Conservation (phyloP, 176 grass and related monocot genomes). For the Thinopyrum elongatum region DNA sequence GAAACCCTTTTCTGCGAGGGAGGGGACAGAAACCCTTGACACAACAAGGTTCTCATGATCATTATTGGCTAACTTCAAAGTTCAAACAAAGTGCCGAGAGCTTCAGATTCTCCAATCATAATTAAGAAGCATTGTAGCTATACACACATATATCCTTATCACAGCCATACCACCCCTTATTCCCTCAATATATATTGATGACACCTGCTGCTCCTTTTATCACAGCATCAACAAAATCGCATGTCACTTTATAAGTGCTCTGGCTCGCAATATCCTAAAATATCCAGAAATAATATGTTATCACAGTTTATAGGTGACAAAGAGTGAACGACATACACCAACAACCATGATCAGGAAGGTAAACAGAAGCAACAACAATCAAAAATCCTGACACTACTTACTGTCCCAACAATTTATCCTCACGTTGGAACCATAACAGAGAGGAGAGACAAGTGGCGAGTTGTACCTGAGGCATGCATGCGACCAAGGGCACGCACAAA, state of each 20-base stretch:
- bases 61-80: not conserved
- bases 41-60: not conserved
- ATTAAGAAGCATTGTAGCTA: not conserved
- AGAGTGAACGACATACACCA: not conserved
- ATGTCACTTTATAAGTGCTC: slow-evolving; percentile 98
- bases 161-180: not conserved
- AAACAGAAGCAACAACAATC: too few relatives aligned
- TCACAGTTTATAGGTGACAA: not conserved
- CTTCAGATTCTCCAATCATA: not conserved
- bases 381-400: too few relatives aligned
- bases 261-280: slow-evolving; percentile 88
- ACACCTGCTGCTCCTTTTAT: slow-evolving; percentile 93
- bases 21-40: not conserved
- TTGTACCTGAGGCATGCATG: too few relatives aligned
- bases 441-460: too few relatives aligned
- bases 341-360: too few relatives aligned
- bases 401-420: too few relatives aligned
- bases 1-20: not conserved
- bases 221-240: slow-evolving; percentile 92
- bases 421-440: too few relatives aligned
- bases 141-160: not conserved
- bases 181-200: slow-evolving; percentile 46
- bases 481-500: too few relatives aligned
- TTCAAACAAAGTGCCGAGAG: not conserved
- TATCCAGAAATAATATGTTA: slow-evolving; percentile 30